phyloP scores from a whole-genome alignment of 1,284 basidiomycete species.

The Ustilago sp. region DNA sequence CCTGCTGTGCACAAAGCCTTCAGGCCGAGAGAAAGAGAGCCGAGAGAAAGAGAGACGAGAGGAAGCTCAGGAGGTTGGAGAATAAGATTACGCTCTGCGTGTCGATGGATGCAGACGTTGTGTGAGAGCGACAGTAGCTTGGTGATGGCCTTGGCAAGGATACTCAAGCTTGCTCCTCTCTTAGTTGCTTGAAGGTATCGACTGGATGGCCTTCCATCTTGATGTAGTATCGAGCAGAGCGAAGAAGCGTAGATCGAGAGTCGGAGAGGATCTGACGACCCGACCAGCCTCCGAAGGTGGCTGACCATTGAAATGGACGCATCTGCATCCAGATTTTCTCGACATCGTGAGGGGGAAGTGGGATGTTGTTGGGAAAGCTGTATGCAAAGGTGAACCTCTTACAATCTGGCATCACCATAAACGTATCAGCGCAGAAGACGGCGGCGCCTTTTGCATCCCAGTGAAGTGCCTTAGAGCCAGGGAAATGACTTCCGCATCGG shows the following conservation, averaged over 20 bases:
- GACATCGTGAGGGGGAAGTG: conserved; percentile 41
- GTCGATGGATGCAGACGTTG: neutral
- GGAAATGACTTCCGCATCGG: conserved; percentile 42
- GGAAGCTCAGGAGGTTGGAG: conserved; percentile 1
- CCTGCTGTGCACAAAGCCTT: conserved; percentile 8
- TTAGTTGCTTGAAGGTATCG: conserved; percentile 23
- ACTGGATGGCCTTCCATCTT: conserved; percentile 32
- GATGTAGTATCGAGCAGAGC: conserved; percentile 36
- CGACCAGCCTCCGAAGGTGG: conserved; percentile 42
- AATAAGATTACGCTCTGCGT: conserved; percentile 14
- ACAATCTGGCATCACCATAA: conserved; percentile 30
- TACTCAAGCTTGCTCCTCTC: conserved; percentile 17
- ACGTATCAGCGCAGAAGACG: conserved; percentile 40
- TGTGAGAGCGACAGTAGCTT: neutral
- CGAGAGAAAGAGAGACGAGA: neutral
- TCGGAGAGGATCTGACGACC: conserved; percentile 32
- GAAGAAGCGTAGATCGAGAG: conserved; percentile 27
- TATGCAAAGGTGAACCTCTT: conserved; percentile 39
- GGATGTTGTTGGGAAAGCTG: conserved; percentile 42
- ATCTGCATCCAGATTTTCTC: conserved; percentile 39
- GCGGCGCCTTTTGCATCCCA: conserved; percentile 26
- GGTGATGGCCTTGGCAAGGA: neutral
- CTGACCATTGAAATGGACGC: conserved; percentile 31
- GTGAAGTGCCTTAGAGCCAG: conserved; percentile 20
- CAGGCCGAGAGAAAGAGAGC: neutral